These are phyloP conservation scores for Xylaria digitata DNA, from an alignment of 2,329 filamentous ascomycete species.

Conservation along the genomic window DNA sequence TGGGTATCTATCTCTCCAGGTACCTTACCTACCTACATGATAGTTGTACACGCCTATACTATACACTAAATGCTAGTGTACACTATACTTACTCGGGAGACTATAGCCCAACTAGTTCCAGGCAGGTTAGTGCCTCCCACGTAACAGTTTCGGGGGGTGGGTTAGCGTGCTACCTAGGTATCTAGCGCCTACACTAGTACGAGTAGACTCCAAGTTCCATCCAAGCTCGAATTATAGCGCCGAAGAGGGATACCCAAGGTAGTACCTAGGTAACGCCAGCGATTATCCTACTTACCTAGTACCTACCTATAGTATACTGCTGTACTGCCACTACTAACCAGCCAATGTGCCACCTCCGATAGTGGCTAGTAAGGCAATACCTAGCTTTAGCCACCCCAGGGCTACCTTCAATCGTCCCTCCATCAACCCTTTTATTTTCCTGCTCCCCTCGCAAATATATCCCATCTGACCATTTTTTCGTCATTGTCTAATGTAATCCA, in stretches of 20 bases:
- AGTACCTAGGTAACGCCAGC: no score
- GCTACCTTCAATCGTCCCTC: neutral
- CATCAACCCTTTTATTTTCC: neutral
- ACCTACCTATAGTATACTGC: no score
- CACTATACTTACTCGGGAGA: no score
- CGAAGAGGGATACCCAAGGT: no score
- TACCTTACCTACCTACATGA: neutral
- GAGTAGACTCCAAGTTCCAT: no score
- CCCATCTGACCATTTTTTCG: constrained; percentile 23
- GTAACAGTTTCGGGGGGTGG: constrained; percentile 12
- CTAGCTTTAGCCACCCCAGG: constrained; percentile 27
- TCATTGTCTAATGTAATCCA: constrained; percentile 7
- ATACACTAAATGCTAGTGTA: no score
- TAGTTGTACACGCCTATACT: no score
- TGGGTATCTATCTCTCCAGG: constrained; percentile 1
- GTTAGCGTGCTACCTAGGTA: neutral
- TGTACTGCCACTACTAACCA: neutral
- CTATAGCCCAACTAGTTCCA: constrained; percentile 13
- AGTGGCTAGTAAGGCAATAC: constrained; percentile 30
- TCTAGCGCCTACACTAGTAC: no score
- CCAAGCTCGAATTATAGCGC: no score
- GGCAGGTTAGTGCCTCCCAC: constrained; percentile 23
- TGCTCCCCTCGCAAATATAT: constrained; percentile 1
- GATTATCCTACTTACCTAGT: no score
- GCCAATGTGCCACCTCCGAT: constrained; percentile 20